A percentile compares a stretch with the other conserved stretches of the same genome.
Evolutionary conservation across 2,329 filamentous ascomycete species (phyloP).

Genomic region (Colletotrichum trifolii): DNA sequence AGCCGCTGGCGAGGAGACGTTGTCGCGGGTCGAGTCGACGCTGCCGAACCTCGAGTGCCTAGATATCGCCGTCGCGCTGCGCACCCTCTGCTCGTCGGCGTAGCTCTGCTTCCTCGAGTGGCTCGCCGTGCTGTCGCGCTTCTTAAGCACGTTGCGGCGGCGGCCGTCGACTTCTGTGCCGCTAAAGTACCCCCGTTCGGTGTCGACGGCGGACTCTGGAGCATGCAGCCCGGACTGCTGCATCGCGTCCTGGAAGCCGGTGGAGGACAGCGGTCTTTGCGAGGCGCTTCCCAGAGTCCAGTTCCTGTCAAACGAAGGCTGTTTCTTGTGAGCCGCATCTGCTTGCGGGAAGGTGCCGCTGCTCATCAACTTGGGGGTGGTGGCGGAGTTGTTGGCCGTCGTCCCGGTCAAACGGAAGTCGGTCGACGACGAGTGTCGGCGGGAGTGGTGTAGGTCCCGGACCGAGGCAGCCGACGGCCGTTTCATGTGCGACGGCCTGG

Average conservation of each 20-base stretch:
- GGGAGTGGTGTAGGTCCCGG: constrained; percentile 83
- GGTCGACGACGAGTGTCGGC: constrained; percentile 83
- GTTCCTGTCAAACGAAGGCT: constrained; percentile 76
- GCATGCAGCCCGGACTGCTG: constrained; percentile 49
- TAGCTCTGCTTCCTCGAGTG: constrained; percentile 82
- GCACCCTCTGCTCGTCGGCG: constrained; percentile 76
- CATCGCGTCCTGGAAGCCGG: constrained; percentile 59
- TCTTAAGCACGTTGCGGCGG: constrained; percentile 82
- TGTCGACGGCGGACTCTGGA: constrained; percentile 66
- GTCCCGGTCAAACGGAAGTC: constrained; percentile 68
- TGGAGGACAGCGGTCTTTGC: constrained; percentile 63
- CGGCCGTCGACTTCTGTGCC: constrained; percentile 84
- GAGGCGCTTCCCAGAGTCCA: constrained; percentile 71
- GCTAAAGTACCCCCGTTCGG: constrained; percentile 94
- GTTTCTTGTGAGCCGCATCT: constrained; percentile 67
- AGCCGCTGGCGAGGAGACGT: constrained; percentile 67
- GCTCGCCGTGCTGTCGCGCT: constrained; percentile 69
- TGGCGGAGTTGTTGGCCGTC: constrained; percentile 45
- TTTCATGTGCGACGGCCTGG: constrained; percentile 62
- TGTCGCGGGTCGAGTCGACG: constrained; percentile 77
- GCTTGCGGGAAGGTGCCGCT: constrained; percentile 56
- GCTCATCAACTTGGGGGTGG: constrained; percentile 55
- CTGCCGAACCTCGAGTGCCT: constrained; percentile 84
- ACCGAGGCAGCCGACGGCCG: constrained; percentile 85
- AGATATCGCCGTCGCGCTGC: constrained; percentile 73